Conservation (phyloP, 768 basidiomycete species). For the Hericium erinaceus region DNA sequence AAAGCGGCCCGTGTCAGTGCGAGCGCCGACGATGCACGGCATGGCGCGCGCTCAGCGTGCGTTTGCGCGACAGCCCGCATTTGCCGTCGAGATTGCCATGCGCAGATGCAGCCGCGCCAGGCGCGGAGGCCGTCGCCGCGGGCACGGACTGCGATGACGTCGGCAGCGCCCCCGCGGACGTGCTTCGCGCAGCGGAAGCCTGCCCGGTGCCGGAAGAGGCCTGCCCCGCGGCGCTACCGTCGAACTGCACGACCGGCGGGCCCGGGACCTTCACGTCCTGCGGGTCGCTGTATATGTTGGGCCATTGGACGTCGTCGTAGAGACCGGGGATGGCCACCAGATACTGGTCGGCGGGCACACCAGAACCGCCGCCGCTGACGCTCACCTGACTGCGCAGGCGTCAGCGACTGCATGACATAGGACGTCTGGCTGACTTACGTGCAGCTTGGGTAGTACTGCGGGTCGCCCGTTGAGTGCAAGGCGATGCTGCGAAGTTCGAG, state of each 20-base stretch:
- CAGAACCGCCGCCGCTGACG: conserved; percentile 19
- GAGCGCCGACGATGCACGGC: neutral
- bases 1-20: neutral
- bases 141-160: neutral
- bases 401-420: neutral
- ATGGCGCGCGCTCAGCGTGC: neutral
- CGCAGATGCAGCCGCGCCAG: neutral
- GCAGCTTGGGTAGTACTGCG: conserved; percentile 43
- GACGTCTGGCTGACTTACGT: conserved; percentile 25
- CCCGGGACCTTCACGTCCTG: conserved; percentile 17
- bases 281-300: conserved; percentile 21
- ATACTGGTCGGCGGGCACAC: conserved; percentile 14
- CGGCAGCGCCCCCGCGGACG: neutral
- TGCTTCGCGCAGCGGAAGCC: neutral
- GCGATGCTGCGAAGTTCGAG: conserved; percentile 26
- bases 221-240: neutral
- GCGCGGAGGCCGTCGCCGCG: neutral
- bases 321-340: conserved; percentile 20
- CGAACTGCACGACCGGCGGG: conserved; percentile 10
- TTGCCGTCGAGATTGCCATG: neutral
- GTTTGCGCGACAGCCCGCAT: neutral
- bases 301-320: conserved; percentile 17
- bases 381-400: conserved; percentile 17
- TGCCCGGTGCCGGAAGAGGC: no score
- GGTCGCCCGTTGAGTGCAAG: conserved; percentile 30